A percentile compares a stretch with the other conserved stretches of the same genome.
Evolutionary conservation across 495 filamentous ascomycete genomes (phyloP).

Genomic region (Parathielavia appendiculata): DNA sequence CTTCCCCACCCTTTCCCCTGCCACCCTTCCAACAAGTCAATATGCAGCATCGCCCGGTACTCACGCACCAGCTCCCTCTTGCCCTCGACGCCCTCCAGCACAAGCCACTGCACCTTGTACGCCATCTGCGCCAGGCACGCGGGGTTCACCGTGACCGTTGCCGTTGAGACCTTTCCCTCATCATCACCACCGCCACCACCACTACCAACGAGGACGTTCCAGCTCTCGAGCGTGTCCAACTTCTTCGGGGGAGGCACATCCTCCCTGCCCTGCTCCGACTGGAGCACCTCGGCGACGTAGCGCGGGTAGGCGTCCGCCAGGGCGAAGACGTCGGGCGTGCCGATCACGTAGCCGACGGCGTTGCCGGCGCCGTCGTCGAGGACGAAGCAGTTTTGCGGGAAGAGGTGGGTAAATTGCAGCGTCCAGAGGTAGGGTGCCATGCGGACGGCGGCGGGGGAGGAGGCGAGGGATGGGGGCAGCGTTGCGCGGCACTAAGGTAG

Average conservation of each 20-base stretch:
- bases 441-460: slow-evolving; percentile 21
- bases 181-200: background rate
- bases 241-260: slow-evolving; percentile 24
- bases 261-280: slow-evolving; percentile 12
- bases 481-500: slow-evolving; percentile 37
- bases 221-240: slow-evolving; percentile 23
- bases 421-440: slow-evolving; percentile 44
- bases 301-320: slow-evolving; percentile 27
- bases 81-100: slow-evolving; percentile 29
- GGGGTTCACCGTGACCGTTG: slow-evolving; percentile 21
- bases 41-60: slow-evolving; percentile 41
- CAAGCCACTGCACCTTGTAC: slow-evolving; percentile 32
- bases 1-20: slow-evolving; percentile 38
- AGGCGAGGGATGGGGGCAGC: slow-evolving; percentile 33
- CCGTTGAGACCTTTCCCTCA: background rate
- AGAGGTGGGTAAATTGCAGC: slow-evolving; percentile 40
- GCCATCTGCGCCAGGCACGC: slow-evolving; percentile 31
- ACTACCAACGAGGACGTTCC: slow-evolving; percentile 1
- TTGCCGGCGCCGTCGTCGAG: slow-evolving; percentile 38
- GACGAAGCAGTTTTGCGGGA: slow-evolving; percentile 34
- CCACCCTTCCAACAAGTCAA: slow-evolving; percentile 35
- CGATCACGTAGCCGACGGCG: slow-evolving; percentile 40
- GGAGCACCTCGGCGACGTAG: slow-evolving; percentile 32
- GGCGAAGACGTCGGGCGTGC: slow-evolving; percentile 33
- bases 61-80: slow-evolving; percentile 28